A percentile compares a stretch with the other conserved stretches of the same genome.
phyloP scores from a whole-genome alignment of 2,329 filamentous ascomycete genomes.

The Leptographium lundbergii region DNA sequence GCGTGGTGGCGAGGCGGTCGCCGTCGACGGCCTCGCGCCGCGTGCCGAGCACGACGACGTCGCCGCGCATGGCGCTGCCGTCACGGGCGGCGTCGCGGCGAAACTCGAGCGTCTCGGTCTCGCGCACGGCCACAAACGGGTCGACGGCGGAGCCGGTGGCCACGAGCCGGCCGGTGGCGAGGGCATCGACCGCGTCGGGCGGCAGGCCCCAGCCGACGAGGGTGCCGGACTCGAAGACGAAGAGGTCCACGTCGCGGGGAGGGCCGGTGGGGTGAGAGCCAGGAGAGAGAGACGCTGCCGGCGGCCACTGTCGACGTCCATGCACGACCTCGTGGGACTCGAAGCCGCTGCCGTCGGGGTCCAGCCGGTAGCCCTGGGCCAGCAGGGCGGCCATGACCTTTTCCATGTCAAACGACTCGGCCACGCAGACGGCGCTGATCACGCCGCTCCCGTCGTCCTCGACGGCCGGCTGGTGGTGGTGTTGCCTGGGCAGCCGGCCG shows the following conservation, averaged over 20 bases:
- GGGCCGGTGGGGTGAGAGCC: too few relatives aligned
- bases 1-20: conserved; percentile 44
- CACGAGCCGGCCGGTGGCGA: conserved; percentile 60
- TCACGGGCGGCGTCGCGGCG: conserved; percentile 61
- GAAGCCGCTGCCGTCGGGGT: conserved; percentile 49
- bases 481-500: not conserved
- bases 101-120: conserved; percentile 86
- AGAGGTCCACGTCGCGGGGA: conserved; percentile 69
- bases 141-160: conserved; percentile 54
- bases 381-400: conserved; percentile 43
- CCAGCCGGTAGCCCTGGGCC: conserved; percentile 46
- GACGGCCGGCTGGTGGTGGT: too few relatives aligned
- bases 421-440: conserved; percentile 48
- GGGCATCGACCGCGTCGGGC: conserved; percentile 54
- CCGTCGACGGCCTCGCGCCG: conserved; percentile 37
- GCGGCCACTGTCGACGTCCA: conserved; percentile 29
- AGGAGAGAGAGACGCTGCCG: too few relatives aligned
- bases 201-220: conserved; percentile 86
- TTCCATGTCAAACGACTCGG: conserved; percentile 52
- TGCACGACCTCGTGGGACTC: conserved; percentile 51
- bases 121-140: conserved; percentile 56
- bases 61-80: conserved; percentile 67
- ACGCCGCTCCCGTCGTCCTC: conserved; percentile 24
- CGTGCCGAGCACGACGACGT: conserved; percentile 81
- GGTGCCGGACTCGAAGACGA: conserved; percentile 90